Percentiles rank a stretch among this genome's conserved stretches.
Conservation (phyloP, 2,329 filamentous ascomycete genomes). For the Niveomyces coronatus region DNA sequence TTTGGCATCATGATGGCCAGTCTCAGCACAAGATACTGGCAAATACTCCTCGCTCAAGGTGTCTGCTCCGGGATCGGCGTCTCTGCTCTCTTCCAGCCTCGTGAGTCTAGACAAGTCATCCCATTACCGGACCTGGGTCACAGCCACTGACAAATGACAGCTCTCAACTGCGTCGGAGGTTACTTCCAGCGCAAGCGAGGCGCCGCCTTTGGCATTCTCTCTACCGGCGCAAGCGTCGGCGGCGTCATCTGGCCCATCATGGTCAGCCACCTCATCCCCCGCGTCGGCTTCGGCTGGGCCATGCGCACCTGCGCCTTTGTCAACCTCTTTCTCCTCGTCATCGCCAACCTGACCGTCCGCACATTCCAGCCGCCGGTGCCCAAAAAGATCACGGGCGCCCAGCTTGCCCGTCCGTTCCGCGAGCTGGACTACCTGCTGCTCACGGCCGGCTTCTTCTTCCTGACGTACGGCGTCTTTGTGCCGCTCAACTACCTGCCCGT, state of each 20-base stretch:
- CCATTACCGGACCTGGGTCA: not conserved
- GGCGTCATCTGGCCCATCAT: conserved; percentile 32
- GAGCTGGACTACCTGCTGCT: conserved; percentile 20
- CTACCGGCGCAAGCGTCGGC: conserved; percentile 26
- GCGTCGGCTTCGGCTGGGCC: conserved; percentile 29
- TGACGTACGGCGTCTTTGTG: conserved; percentile 23
- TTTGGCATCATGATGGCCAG: conserved; percentile 55
- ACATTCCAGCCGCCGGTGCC: conserved; percentile 12
- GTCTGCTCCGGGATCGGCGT: conserved; percentile 27
- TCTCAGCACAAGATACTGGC: conserved; percentile 32
- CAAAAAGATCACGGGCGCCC: conserved; percentile 16
- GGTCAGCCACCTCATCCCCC: conserved; percentile 23
- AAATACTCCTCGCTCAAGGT: conserved; percentile 29
- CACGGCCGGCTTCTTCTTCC: conserved; percentile 18
- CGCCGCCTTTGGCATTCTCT: conserved; percentile 25
- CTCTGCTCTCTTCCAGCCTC: conserved; percentile 23
- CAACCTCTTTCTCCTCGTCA: conserved; percentile 21
- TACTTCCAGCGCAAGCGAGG: conserved; percentile 27
- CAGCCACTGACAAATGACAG: conserved; percentile 10
- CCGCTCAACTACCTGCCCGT: conserved; percentile 21
- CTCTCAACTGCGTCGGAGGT: conserved; percentile 20
- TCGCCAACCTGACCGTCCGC: conserved; percentile 22
- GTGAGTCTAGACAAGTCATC: conserved; percentile 8
- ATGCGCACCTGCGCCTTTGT: conserved; percentile 29
- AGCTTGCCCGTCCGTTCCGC: conserved; percentile 19